Evolutionary conservation across 192 early-diverging fungal genomes (phyloP), one percentile per base, ranked within the genome.

Genomic region (Tieghemiomyces parasiticus): DNA sequence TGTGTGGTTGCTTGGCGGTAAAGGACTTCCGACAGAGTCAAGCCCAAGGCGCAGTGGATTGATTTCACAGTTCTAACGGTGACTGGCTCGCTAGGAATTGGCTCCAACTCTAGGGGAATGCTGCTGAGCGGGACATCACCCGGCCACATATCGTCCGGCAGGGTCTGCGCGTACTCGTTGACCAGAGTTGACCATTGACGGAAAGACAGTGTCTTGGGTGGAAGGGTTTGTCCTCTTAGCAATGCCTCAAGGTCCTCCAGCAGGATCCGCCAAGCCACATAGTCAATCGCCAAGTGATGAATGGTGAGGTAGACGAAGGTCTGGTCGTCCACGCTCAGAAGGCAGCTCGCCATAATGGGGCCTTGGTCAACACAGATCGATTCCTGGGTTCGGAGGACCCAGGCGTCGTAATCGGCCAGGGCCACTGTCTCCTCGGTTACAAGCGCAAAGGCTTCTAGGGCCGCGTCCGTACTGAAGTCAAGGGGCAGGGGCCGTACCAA

Each of bases 241-340:
- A 56, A 34, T 1, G 9, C 34, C 4, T 56, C 32, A 3, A 56
- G 31, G 31, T 56, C 54, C 19, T 56, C 54, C 28, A 56, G 29
- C 16, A 56, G 28, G 19, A 56, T 56, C 16, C 54, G 54, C 54
- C 54, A 56, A 10, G 54, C 29, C 16, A 56, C 32, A 10, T 33
- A 34, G 24, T 56, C 54, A 16, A 56, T 31, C 54, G 29, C 32
- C 12, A 56, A 56, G 31, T 56, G 54, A 20, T 56, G 54, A 14
- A 56, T 34, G 2, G 34, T 29, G 3, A 56, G 34, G 34, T 28
- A 56, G 20, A 56, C 16, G 13, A 34, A 10, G 13, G 29, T 26
- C 16, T 29, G 28, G 31, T 16, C 30, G 33, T 35, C 32, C 31
- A 56, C 31, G 1, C 16, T 56, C 19, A 56, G 33, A 26, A 56